Evolutionary conservation across 2,329 filamentous ascomycete species (phyloP).

Genomic region (Lojkania enalia): DNA sequence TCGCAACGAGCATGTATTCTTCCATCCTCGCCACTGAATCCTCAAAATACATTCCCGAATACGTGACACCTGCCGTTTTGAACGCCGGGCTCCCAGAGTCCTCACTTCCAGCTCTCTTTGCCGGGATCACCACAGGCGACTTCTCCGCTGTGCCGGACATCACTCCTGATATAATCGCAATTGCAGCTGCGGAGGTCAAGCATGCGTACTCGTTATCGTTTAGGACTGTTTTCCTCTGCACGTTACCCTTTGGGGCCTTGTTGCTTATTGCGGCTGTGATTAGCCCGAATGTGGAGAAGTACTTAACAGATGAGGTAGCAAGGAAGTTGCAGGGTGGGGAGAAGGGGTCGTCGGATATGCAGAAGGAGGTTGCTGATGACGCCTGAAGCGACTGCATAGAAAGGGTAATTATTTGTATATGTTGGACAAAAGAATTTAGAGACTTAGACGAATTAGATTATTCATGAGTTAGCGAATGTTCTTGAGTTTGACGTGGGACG

Average conservation of each 20-base stretch:
- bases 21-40: slow-evolving; percentile 34
- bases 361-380: slow-evolving; percentile 23
- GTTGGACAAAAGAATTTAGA: too few relatives aligned
- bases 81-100: slow-evolving; percentile 28
- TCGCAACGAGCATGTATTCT: slow-evolving; percentile 34
- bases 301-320: slow-evolving; percentile 50
- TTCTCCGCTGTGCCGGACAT: slow-evolving; percentile 33
- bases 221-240: slow-evolving; percentile 50
- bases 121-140: slow-evolving; percentile 26
- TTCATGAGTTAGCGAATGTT: too few relatives aligned
- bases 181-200: slow-evolving; percentile 42
- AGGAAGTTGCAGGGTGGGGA: slow-evolving; percentile 45
- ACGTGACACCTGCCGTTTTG: slow-evolving; percentile 30
- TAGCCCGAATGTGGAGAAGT: slow-evolving; percentile 50
- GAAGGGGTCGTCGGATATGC: slow-evolving; percentile 15
- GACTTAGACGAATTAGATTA: too few relatives aligned
- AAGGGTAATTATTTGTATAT: too few relatives aligned
- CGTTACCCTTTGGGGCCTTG: slow-evolving; percentile 41
- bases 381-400: too few relatives aligned
- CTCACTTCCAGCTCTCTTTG: slow-evolving; percentile 26
- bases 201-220: slow-evolving; percentile 52
- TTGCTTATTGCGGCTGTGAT: slow-evolving; percentile 45
- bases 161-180: slow-evolving; percentile 26
- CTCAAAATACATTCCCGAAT: slow-evolving; percentile 29
- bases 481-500: too few relatives aligned